These are phyloP conservation scores for Yarrowia porcina DNA, from an alignment of 805 yeast species.

Conservation along the genomic window DNA sequence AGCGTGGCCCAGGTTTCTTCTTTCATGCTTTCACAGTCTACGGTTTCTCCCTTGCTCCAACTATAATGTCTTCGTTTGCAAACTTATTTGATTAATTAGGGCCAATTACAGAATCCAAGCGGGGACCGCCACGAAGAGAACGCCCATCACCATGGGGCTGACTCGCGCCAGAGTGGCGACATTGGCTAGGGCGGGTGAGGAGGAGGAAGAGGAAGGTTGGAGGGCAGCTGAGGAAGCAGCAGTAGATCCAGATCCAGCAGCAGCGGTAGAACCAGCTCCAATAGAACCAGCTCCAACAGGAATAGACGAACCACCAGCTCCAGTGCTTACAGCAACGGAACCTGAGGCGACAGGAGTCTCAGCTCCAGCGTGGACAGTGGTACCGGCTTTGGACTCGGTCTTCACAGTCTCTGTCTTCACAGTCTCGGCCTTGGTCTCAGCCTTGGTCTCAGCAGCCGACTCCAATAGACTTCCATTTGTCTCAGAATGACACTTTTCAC, in stretches of 20 bases:
- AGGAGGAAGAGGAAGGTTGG: too few species aligned
- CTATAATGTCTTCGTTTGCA: background rate
- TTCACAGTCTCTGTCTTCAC: too few species aligned
- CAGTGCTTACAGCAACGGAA: background rate
- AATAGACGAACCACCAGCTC: too few species aligned
- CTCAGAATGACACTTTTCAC: slow-evolving; percentile 15
- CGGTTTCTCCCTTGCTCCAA: slow-evolving; percentile 9
- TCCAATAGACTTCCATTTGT: slow-evolving; percentile 15
- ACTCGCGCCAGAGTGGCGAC: slow-evolving; percentile 21
- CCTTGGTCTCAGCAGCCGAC: background rate
- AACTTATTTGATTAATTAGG: background rate
- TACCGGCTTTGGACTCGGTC: background rate
- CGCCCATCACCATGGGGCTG: slow-evolving; percentile 24
- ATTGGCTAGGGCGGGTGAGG: slow-evolving; percentile 10
- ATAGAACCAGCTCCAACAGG: too few species aligned
- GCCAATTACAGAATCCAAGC: background rate
- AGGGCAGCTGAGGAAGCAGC: too few species aligned
- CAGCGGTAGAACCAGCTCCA: too few species aligned
- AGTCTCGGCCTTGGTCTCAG: background rate
- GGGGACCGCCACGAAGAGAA: background rate
- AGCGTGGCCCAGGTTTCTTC: background rate
- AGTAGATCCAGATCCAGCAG: background rate
- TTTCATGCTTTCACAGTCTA: background rate
- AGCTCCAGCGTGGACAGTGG: background rate
- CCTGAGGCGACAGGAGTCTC: background rate